These are phyloP conservation scores for Hippophae rhamnoides DNA, from an alignment of 306 rosid genomes.

Conservation along the genomic window DNA sequence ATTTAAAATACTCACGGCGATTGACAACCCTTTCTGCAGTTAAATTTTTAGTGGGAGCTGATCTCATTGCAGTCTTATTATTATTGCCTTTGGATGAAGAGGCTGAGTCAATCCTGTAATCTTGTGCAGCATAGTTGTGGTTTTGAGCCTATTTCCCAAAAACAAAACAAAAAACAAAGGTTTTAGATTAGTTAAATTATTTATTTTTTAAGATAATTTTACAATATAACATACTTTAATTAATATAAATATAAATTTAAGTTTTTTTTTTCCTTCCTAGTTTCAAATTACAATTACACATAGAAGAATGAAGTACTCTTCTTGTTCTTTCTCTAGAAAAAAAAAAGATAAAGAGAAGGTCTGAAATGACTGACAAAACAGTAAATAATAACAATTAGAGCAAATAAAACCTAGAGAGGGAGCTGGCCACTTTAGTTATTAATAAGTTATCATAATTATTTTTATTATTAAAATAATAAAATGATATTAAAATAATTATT, in stretches of 20 bases:
- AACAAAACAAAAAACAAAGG: not conserved
- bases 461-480: no score
- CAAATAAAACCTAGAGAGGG: no score
- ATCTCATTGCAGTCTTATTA: conserved; percentile 59
- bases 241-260: not conserved
- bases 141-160: conserved; percentile 29
- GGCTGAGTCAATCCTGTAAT: conserved; percentile 56
- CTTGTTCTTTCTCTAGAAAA: no score
- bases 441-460: no score
- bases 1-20: conserved; percentile 48
- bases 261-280: no score
- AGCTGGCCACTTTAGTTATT: no score
- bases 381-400: no score
- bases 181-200: not conserved
- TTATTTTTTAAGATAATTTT: not conserved
- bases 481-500: no score
- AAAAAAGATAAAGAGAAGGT: no score
- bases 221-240: conserved; percentile 6
- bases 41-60: conserved; percentile 32
- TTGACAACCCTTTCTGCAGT: conserved; percentile 62
- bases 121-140: conserved; percentile 32
- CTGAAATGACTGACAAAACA: no score
- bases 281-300: no score
- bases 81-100: conserved; percentile 59
- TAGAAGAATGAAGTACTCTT: no score